Evolutionary conservation across 345 rosid species (phyloP).

Genomic region (Euphorbia peplus): DNA sequence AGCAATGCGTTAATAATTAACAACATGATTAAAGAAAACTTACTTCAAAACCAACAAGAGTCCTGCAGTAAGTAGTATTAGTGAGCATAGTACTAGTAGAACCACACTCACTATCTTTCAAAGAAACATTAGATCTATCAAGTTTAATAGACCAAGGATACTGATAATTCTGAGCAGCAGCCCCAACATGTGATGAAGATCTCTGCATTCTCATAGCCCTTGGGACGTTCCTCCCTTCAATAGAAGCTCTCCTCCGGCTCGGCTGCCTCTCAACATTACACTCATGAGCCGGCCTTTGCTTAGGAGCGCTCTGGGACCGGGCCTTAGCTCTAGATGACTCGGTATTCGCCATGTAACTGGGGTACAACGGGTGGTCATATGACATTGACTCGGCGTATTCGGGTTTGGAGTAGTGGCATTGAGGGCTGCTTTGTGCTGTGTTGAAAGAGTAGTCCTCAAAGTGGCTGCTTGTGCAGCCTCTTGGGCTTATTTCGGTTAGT

Average conservation of each 20-base stretch:
- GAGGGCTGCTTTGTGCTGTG: constrained; percentile 72
- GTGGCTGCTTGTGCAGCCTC: constrained; percentile 66
- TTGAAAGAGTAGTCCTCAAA: constrained; percentile 64
- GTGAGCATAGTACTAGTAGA: constrained; percentile 77
- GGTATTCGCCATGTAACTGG: constrained; percentile 54
- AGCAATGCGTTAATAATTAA: too few species aligned
- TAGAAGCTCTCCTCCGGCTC: constrained; percentile 53
- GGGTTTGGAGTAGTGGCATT: constrained; percentile 30
- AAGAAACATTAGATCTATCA: constrained; percentile 64
- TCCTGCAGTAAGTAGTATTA: constrained; percentile 61
- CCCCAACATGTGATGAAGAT: constrained; percentile 74
- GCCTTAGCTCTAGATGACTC: constrained; percentile 24
- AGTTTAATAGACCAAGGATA: constrained; percentile 82
- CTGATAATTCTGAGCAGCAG: constrained; percentile 50
- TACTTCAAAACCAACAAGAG: constrained; percentile 39
- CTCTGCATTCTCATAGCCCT: constrained; percentile 79
- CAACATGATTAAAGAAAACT: not conserved
- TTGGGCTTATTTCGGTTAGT: constrained; percentile 67
- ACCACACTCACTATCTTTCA: constrained; percentile 80
- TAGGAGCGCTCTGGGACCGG: constrained; percentile 27
- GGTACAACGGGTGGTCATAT: constrained; percentile 42
- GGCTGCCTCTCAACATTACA: constrained; percentile 75
- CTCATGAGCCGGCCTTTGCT: constrained; percentile 47
- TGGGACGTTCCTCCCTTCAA: constrained; percentile 76
- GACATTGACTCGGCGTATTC: constrained; percentile 46